Base-by-base conservation (phyloP, 768 basidiomycete genomes). In the Xerocomus potaroensis region DNA sequence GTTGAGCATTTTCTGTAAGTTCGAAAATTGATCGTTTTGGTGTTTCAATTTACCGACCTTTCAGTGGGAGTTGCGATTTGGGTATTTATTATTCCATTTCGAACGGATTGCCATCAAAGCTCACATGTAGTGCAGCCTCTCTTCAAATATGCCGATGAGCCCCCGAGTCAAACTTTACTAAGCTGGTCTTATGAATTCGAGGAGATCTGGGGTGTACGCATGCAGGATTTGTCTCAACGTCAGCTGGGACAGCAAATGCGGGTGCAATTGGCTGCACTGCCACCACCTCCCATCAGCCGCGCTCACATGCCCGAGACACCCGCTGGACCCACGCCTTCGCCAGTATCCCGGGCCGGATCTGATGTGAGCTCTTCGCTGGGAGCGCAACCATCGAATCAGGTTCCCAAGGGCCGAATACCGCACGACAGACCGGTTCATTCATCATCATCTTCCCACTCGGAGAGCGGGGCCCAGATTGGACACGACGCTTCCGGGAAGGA, bases 171-270 rank as follows among this genome's bases (percentile, higher is more conserved):
- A 21, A 71, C 71, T 45, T 58, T 87, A 50, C 70, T 74, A n/a
- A 67, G 64, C 30, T 84, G 80, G 84, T 77, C 73, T 41, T 66
- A 69, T 30, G 78, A 83, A 34, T 84, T 84, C 45, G 80, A 83
- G 58, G 81, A 81, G 48, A 62, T 76, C 16, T 84, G 79, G 77
- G 86, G 86, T 18, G 77, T 81, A 45, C 73, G 73, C 47, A 73
- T 81, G 22, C 68, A 70, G 22, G 80, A 82, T 42, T 46, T 68
- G 70, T 45, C 72, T 65, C 30, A 68, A 14, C 46, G 56, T 39
- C 52, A 57, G 24, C 47, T 47, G 22, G 50, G 55, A 16, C 53
- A 54, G n/a, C 53, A 51, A 15, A 27, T 54, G 19, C 61, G 49
- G 30, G 21, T 42, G n/a, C 58, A 51, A 37, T 41, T 56, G 26